Evolutionary conservation across 306 rosid species (phyloP).

Genomic region (Delonix regia): DNA sequence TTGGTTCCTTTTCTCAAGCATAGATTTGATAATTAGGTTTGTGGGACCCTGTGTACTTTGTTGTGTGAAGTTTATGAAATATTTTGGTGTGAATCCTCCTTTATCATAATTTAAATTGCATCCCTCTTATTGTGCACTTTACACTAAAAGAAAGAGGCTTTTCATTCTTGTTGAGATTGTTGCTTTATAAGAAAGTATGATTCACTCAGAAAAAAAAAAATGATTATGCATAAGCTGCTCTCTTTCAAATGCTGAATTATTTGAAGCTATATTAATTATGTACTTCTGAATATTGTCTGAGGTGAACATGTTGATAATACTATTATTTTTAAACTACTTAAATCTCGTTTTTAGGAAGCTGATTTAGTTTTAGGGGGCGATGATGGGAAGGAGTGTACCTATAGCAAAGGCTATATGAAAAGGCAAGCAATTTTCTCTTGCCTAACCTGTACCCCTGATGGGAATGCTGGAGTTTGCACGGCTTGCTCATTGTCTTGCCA

Average conservation of each 20-base stretch:
- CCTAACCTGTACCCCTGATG: conserved; percentile 92
- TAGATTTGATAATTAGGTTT: background rate
- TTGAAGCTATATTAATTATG: background rate
- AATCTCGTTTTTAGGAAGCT: conserved; percentile 62
- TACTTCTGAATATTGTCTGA: background rate
- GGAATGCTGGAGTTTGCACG: conserved; percentile 99
- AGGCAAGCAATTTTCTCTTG: conserved; percentile 98
- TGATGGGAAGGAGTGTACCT: conserved; percentile 97
- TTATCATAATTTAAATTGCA: background rate
- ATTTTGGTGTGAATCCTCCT: background rate
- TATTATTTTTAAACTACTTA: background rate
- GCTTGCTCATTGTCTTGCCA: conserved; percentile 99
- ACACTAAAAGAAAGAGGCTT: conserved; percentile 6
- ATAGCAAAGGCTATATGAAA: conserved; percentile 86
- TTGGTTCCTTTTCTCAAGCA: conserved; percentile 3
- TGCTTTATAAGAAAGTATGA: conserved; percentile 10
- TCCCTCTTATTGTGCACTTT: conserved; percentile 10
- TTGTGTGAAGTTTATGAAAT: background rate
- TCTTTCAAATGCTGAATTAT: background rate
- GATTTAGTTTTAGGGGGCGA: conserved; percentile 98
- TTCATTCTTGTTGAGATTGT: conserved; percentile 1
- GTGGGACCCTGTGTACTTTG: background rate
- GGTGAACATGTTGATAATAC: conserved; percentile 2
- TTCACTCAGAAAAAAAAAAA: too few species aligned
- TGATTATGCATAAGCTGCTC: conserved; percentile 14